These are phyloP conservation scores for Trichoderma sp. DNA, from an alignment of 2,329 filamentous ascomycete genomes.

Conservation along the genomic window DNA sequence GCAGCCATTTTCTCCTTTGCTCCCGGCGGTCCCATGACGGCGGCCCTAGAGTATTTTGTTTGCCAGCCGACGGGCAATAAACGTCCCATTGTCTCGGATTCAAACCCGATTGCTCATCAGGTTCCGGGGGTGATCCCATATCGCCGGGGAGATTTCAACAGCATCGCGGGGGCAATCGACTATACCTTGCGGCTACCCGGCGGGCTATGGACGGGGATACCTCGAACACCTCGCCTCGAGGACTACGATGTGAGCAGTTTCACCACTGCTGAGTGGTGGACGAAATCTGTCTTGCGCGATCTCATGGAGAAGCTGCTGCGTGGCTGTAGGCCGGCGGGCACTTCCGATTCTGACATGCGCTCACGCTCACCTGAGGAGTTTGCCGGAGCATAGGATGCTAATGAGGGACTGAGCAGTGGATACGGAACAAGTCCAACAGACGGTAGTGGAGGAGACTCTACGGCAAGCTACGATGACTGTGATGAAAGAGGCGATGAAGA, in stretches of 20 bases:
- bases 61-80: slow-evolving; percentile 85
- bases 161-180: slow-evolving; percentile 80
- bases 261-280: background rate
- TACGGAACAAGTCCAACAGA: background rate
- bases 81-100: slow-evolving; percentile 89
- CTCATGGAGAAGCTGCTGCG: background rate
- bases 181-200: slow-evolving; percentile 74
- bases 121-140: slow-evolving; percentile 85
- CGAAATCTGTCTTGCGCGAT: background rate
- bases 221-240: slow-evolving; percentile 62
- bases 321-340: background rate
- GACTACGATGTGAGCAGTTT: background rate
- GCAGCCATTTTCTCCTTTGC: slow-evolving; percentile 93
- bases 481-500: background rate
- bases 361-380: background rate
- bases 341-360: background rate
- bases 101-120: slow-evolving; percentile 87
- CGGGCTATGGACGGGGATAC: slow-evolving; percentile 62
- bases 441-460: background rate
- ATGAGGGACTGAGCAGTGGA: background rate
- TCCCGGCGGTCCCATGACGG: slow-evolving; percentile 95
- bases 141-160: slow-evolving; percentile 88
- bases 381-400: background rate
- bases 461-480: too few species aligned
- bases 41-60: slow-evolving; percentile 88